Percentiles rank a stretch among this genome's conserved stretches.
Conservation (phyloP, 75 land plant species). For the Ceratopteris richardii region DNA sequence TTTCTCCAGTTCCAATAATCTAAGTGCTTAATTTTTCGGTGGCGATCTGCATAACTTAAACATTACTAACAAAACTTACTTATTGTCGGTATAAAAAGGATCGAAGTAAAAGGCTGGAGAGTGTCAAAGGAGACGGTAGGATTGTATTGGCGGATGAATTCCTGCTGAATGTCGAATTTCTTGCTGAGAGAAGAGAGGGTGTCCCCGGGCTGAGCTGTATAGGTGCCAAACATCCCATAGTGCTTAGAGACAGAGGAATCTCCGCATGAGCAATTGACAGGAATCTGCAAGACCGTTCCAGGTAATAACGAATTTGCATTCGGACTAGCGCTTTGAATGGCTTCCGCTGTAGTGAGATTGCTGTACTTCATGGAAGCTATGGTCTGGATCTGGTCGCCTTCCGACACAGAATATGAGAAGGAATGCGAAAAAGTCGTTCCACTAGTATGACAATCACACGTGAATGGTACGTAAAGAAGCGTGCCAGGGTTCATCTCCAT, state of each 20-base stretch:
- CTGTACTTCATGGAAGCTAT: background rate
- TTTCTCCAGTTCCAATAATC: too few species aligned
- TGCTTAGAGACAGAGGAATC: background rate
- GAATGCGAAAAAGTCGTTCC: background rate
- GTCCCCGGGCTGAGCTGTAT: slow-evolving; percentile 3
- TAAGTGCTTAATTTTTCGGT: too few species aligned
- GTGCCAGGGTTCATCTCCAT: background rate
- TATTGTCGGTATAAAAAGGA: background rate
- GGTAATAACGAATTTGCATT: background rate
- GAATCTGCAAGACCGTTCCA: background rate
- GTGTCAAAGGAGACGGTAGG: background rate
- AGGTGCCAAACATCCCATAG: slow-evolving; percentile 11
- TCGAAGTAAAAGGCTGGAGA: background rate
- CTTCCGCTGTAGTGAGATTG: background rate
- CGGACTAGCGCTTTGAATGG: background rate
- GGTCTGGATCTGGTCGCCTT: background rate
- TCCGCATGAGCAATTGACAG: slow-evolving; percentile 16
- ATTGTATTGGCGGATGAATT: background rate
- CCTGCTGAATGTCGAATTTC: background rate
- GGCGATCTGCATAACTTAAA: too few species aligned
- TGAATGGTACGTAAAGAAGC: background rate
- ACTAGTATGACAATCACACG: background rate
- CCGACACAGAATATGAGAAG: background rate
- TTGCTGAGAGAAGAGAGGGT: background rate
- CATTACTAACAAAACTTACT: background rate